Conservation (phyloP, 371 early-diverging fungal genomes). For the Syncephalastrum sp. region DNA sequence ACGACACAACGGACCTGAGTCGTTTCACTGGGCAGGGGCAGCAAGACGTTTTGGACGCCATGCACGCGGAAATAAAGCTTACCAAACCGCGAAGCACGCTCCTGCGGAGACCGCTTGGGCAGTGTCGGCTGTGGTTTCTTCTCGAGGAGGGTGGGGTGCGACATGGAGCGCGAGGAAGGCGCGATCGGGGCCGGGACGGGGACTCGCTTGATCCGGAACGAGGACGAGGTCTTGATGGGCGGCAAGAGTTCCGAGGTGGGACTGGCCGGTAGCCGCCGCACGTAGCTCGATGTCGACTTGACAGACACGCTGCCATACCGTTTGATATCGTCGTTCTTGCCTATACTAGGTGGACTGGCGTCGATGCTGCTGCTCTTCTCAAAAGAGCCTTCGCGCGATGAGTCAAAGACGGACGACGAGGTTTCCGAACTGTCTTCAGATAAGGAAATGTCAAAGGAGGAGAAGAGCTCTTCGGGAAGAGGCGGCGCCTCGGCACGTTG, state of each 20-base stretch:
- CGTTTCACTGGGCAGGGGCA: slow-evolving; percentile 43
- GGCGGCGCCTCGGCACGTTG: no score
- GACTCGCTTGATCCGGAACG: slow-evolving; percentile 11
- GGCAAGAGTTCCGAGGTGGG: no score
- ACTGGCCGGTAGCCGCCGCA: slow-evolving; percentile 6
- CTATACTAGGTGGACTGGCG: no score
- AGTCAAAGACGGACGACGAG: background rate
- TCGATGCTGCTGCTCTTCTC: no score
- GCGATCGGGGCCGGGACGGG: slow-evolving; percentile 1
- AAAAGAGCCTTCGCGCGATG: no score
- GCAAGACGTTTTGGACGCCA: slow-evolving; percentile 31
- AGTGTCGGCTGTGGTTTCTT: background rate
- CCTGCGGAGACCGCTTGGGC: slow-evolving; percentile 1
- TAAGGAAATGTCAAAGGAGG: no score
- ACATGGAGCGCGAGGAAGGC: no score
- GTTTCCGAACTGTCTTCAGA: no score
- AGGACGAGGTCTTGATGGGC: background rate
- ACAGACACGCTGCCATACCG: slow-evolving; percentile 23
- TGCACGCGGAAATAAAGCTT: slow-evolving; percentile 44
- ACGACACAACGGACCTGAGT: slow-evolving; percentile 48
- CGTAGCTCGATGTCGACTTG: slow-evolving; percentile 18
- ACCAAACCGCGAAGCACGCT: slow-evolving; percentile 14
- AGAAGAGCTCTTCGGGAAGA: no score
- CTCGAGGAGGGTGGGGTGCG: background rate
- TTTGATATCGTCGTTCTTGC: background rate